Conservation (phyloP, 441 rosid species). For the Heliophila coronopifolia region DNA sequence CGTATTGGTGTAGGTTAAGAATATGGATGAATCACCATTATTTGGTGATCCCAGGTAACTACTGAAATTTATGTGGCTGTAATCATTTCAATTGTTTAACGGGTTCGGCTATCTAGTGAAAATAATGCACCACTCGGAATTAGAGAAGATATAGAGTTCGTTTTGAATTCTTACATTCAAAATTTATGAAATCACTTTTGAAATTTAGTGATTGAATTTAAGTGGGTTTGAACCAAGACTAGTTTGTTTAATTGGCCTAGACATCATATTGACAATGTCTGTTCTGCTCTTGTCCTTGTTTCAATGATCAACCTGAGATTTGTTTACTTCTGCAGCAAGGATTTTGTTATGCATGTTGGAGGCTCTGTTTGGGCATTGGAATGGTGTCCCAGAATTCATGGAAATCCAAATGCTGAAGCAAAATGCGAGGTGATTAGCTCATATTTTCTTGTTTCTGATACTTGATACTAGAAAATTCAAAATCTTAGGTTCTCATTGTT, state of each 20-base stretch:
- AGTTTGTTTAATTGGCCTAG: neutral
- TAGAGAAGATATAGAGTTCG: conserved; percentile 1
- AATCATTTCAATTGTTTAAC: neutral
- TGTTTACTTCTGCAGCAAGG: conserved; percentile 50
- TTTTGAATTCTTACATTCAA: conserved; percentile 1
- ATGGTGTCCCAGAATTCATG: conserved; percentile 76
- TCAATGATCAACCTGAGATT: neutral
- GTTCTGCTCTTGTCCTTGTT: conserved; percentile 3
- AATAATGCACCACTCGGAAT: neutral
- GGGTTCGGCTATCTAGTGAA: neutral
- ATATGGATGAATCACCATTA: conserved; percentile 23
- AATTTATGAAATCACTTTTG: neutral
- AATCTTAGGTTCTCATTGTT: conserved; percentile 10
- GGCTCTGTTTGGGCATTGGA: conserved; percentile 92
- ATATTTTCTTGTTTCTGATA: too few relatives aligned
- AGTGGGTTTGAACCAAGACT: neutral
- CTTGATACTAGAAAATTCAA: neutral
- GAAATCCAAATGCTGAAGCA: conserved; percentile 34
- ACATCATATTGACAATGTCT: neutral
- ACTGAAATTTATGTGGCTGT: neutral
- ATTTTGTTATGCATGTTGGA: conserved; percentile 75
- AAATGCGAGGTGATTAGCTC: conserved; percentile 60
- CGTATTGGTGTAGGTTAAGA: conserved; percentile 31
- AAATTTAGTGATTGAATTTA: neutral
- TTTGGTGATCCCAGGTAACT: conserved; percentile 43